phyloP scores from a whole-genome alignment of 352 stramenopile genomes.

The Globisporangium acanthophoron region DNA sequence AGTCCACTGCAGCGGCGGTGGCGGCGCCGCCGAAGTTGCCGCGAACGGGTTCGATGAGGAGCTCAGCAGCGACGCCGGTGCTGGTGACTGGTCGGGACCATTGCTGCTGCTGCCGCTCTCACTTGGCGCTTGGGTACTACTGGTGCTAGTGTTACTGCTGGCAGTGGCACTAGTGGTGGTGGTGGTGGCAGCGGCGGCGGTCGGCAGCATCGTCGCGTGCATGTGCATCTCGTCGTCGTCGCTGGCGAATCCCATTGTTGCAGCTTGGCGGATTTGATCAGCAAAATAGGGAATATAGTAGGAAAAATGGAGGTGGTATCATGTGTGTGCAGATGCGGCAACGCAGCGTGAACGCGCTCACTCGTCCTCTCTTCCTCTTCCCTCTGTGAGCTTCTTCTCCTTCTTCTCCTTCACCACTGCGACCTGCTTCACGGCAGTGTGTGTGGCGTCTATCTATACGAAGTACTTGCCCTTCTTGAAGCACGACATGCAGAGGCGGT shows the following conservation, averaged over 20 bases:
- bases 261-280: too few species aligned
- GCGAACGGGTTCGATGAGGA: slow-evolving; percentile 1
- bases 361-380: not conserved
- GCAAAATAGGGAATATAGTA: too few species aligned
- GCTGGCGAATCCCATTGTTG: not conserved
- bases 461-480: slow-evolving; percentile 92
- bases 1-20: not conserved
- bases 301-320: not conserved
- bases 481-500: slow-evolving; percentile 88
- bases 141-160: not conserved
- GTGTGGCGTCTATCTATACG: slow-evolving; percentile 33
- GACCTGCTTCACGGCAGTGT: too few species aligned
- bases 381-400: not conserved
- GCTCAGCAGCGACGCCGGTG: not conserved
- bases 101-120: not conserved
- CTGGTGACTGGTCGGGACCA: not conserved
- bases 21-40: too few species aligned
- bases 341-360: not conserved
- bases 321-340: not conserved
- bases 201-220: slow-evolving; percentile 13
- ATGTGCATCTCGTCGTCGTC: slow-evolving; percentile 16
- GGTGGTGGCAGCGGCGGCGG: not conserved
- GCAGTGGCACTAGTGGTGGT: not conserved
- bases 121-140: slow-evolving; percentile 1
- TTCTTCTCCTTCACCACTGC: not conserved